Base-by-base conservation (phyloP, 2,329 filamentous ascomycete species). In the Elsinoe batatas region DNA sequence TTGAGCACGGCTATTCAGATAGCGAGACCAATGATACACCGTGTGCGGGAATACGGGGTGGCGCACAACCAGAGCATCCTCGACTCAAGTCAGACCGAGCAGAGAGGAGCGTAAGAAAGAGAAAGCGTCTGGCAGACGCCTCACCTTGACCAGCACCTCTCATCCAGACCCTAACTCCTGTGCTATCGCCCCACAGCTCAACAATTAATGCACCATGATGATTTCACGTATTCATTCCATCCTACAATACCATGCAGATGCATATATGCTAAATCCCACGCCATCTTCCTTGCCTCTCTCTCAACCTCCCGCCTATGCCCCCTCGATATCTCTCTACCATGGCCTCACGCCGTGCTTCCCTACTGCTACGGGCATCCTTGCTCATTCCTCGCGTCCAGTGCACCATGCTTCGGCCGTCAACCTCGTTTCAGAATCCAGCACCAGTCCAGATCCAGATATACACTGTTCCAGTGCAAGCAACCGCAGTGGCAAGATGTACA, bases 371-470 rank as follows among this genome's bases (percentile, higher is more conserved):
- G 22, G 22, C 22, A 5, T 22, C 22, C 22, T 5, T 3, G 35
- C 40, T 44, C 40, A 18, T 3, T 42, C 15, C 18, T 26, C 40
- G 40, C 40, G 40, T 22, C 40, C 40, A 44, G 40, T 20, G 40
- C 40, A 6, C 40, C 40, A 44, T 44, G 40, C n/a, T 22, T 44
- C 40, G 18, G 40, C 40, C 40, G 40, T 44, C 26, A 30, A 22
- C 40, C 40, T 44, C 40, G 40, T 44, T 22, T 44, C 18, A 18
- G 40, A 44, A 44, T 44, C 40, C 40, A 44, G 40, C 40, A 44
- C 40, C 40, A 30, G 40, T 44, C 40, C 18, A 44, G 40, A 44
- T 44, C 40, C 40, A 44, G 40, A 44, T 44, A 22, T 22, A 44
- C 20, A 18, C 20, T 11, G 40, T 44, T 5, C n/a, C 40, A 13